Base-by-base conservation (phyloP, 1,139 yeast species). In the Taphrina flavorubra region DNA sequence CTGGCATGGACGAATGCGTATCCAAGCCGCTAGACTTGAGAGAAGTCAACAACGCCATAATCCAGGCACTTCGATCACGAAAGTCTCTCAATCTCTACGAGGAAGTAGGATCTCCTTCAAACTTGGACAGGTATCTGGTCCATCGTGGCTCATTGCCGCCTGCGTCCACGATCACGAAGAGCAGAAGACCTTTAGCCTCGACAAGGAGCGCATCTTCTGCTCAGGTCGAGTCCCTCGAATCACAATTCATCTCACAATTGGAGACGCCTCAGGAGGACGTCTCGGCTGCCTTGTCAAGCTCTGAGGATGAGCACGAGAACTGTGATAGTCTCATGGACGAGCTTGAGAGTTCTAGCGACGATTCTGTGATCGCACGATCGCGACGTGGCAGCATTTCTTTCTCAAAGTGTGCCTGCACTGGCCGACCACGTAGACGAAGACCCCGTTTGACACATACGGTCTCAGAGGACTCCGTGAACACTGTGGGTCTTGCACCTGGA, bases 1-100 rank as follows among this genome's bases (percentile, higher is more conserved):
- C 40, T 14, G 68, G 68, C n/a, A 65, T 65, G 62, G 63, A 65
- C 36, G 68, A 51, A 7, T 65, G 68, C 37, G 68, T 65, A 13
- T 37, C 56, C 42, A 65, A 65, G 40, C 68, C 68, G 2, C 56
- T 65, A 13, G 56, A 63, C 44, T 34, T 63, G 36, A 37, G 67
- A 36, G 67, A 53, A 47, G 39, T 63, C 39, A 57, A 44, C 18
- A 51, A 36, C 13, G 55, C 37, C 20, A 16, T 63, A 14, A 31
- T 42, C 6, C 39, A 42, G 1, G 39, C 42, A 6, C 39, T 56
- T 20, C 46, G 60, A n/a, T 18, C 60, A 40, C 14, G 60, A 34
- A 40, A 37, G 20, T 10, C 3, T 56, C 60, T 56, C n/a, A 11
- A 56, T 8, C 31, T 56, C 13, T 56, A n/a, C 18, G 31, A 40